Percentiles rank a stretch among this genome's conserved stretches.
These are phyloP conservation scores for Myriangium duriaei DNA, from an alignment of 2,329 filamentous ascomycete species.

Conservation along the genomic window DNA sequence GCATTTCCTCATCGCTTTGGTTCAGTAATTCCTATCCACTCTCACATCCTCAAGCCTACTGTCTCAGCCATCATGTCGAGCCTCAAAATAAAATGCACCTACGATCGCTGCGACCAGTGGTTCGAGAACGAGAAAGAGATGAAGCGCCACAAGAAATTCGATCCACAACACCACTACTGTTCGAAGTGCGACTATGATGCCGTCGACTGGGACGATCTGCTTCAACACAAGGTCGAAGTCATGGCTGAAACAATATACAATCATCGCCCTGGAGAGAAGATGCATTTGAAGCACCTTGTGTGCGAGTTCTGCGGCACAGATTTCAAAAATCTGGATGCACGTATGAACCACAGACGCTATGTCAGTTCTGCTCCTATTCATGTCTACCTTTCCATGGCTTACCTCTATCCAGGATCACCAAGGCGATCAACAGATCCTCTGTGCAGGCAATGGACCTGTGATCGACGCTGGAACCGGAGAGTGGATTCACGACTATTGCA, in stretches of 20 bases:
- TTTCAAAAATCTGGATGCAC: constrained; percentile 40
- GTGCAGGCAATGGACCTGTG: constrained; percentile 28
- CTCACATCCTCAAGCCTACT: no score
- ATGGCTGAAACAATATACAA: constrained; percentile 20
- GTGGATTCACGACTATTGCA: constrained; percentile 26
- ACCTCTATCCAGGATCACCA: constrained; percentile 31
- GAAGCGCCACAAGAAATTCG: constrained; percentile 38
- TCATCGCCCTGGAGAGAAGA: constrained; percentile 12
- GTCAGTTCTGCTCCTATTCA: constrained; percentile 26
- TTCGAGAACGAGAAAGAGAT: constrained; percentile 37
- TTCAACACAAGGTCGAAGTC: constrained; percentile 22
- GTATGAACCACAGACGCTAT: constrained; percentile 39
- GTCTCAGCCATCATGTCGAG: no score
- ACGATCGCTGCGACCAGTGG: constrained; percentile 33
- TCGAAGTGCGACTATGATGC: constrained; percentile 29
- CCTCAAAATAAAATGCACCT: constrained; percentile 30
- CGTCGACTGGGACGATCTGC: constrained; percentile 20
- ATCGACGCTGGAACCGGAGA: constrained; percentile 2
- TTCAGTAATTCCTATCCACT: not conserved
- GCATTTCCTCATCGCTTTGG: not conserved
- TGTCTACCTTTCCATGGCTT: not conserved
- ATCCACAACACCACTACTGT: constrained; percentile 35
- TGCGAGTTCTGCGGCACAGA: constrained; percentile 46
- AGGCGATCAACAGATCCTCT: constrained; percentile 37
- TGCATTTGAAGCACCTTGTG: constrained; percentile 29